Evolutionary conservation across 2,329 filamentous ascomycete species (phyloP).

Genomic region (Neonectria magnoliae): DNA sequence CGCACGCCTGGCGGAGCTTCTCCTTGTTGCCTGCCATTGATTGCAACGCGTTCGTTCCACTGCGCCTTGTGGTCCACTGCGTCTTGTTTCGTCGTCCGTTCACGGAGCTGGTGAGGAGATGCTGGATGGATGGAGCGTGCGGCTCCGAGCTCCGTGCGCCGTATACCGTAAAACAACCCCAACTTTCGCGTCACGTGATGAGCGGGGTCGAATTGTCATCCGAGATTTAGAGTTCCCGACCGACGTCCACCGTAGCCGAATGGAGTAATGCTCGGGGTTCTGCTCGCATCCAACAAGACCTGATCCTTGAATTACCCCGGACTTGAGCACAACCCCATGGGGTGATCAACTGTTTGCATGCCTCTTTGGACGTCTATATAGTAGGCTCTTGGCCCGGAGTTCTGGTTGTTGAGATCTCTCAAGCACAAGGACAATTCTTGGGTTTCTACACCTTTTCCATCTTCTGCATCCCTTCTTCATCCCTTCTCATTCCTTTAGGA

Average conservation of each 20-base stretch:
- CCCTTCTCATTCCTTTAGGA: too few relatives aligned
- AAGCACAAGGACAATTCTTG: background rate
- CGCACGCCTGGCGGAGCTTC: slow-evolving; percentile 41
- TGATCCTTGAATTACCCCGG: background rate
- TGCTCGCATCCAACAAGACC: background rate
- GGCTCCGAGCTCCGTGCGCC: background rate
- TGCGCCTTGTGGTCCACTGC: too few relatives aligned
- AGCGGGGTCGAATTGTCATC: background rate
- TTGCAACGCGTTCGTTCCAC: background rate
- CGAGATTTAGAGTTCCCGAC: background rate
- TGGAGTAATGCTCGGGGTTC: slow-evolving; percentile 35
- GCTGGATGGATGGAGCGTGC: background rate
- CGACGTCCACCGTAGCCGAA: slow-evolving; percentile 16
- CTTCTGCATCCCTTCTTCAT: background rate
- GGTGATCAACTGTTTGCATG: background rate
- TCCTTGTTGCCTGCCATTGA: slow-evolving; percentile 23
- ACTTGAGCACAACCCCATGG: background rate
- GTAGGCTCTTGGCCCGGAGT: background rate
- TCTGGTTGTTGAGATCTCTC: background rate
- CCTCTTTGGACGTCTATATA: background rate
- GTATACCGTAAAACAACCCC: background rate
- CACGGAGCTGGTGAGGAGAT: background rate
- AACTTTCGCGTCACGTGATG: background rate
- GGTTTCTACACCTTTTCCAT: background rate
- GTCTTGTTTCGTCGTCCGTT: background rate